These are phyloP conservation scores for Geosmithia putterillii DNA, from an alignment of 2,329 filamentous ascomycete species.

Conservation along the genomic window DNA sequence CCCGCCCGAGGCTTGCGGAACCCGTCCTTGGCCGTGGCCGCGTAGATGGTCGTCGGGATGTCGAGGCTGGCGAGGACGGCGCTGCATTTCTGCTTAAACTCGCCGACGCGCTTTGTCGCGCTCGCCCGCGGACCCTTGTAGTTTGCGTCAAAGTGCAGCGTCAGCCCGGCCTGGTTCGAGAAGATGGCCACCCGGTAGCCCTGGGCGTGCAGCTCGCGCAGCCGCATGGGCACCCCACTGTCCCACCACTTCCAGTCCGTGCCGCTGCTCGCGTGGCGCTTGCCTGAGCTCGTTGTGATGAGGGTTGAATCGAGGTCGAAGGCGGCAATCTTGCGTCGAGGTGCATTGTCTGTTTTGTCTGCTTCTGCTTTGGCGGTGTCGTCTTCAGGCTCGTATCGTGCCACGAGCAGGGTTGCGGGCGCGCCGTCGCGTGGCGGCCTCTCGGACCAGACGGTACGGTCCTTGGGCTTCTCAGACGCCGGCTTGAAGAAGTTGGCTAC, in stretches of 20 bases:
- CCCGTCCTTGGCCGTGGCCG: constrained; percentile 69
- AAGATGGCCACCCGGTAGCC: constrained; percentile 69
- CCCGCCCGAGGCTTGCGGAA: constrained; percentile 80
- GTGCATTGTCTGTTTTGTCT: constrained; percentile 6
- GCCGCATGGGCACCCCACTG: constrained; percentile 48
- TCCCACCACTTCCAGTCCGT: constrained; percentile 96
- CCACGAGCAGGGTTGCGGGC: constrained; percentile 56
- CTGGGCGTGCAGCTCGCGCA: constrained; percentile 56
- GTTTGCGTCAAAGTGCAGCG: constrained; percentile 62
- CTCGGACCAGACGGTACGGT: constrained; percentile 61
- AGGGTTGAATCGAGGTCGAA: constrained; percentile 82
- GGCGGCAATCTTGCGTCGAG: constrained; percentile 50
- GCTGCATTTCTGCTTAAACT: constrained; percentile 74
- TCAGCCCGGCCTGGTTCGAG: constrained; percentile 81
- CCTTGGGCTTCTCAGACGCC: constrained; percentile 69
- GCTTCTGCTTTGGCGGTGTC: constrained; percentile 6
- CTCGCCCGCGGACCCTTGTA: constrained; percentile 45
- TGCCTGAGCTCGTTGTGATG: constrained; percentile 68
- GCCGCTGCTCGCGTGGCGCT: constrained; percentile 57
- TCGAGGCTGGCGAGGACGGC: constrained; percentile 60
- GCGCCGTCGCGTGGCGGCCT: constrained; percentile 32
- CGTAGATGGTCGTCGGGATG: constrained; percentile 70
- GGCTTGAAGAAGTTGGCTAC: constrained; percentile 85
- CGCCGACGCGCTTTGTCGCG: constrained; percentile 49
- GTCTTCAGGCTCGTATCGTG: constrained; percentile 46